Conservation (phyloP, 305 asterid species). For the Fraxinus latifolia region DNA sequence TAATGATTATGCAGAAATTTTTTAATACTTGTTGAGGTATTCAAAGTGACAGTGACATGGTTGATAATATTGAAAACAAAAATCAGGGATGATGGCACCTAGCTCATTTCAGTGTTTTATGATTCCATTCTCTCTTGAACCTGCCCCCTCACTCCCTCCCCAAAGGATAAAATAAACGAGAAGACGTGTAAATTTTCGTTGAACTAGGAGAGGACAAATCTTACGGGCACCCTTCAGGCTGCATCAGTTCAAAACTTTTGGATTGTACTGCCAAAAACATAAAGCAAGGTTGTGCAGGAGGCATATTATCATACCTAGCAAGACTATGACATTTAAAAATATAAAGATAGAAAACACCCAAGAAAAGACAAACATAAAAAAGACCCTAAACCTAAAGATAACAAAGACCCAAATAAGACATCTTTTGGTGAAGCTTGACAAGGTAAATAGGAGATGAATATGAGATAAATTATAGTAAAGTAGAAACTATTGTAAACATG, state of each 20-base stretch:
- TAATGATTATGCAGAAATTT: not conserved
- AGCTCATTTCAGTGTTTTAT: not conserved
- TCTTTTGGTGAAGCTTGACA: not conserved
- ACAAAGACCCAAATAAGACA: not conserved
- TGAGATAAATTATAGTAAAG: not conserved
- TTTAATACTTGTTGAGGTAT: not conserved
- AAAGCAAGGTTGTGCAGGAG: not conserved
- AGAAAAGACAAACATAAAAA: not conserved
- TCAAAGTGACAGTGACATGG: not conserved
- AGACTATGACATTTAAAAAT: not conserved
- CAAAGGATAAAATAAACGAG: not conserved
- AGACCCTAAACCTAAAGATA: not conserved
- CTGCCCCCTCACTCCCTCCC: not conserved
- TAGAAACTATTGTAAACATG: not conserved
- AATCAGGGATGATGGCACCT: not conserved
- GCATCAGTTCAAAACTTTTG: not conserved
- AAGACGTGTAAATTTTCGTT: not conserved
- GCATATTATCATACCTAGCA: not conserved
- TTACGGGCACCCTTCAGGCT: not conserved
- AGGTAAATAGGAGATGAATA: not conserved
- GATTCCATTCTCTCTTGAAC: not conserved
- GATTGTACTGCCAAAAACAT: not conserved
- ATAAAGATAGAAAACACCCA: not conserved
- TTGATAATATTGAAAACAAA: not conserved
- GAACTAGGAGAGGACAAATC: not conserved